A percentile compares a stretch with the other conserved stretches of the same genome.
Conservation (phyloP, 441 rosid species). For the Gossypium trilobum region DNA sequence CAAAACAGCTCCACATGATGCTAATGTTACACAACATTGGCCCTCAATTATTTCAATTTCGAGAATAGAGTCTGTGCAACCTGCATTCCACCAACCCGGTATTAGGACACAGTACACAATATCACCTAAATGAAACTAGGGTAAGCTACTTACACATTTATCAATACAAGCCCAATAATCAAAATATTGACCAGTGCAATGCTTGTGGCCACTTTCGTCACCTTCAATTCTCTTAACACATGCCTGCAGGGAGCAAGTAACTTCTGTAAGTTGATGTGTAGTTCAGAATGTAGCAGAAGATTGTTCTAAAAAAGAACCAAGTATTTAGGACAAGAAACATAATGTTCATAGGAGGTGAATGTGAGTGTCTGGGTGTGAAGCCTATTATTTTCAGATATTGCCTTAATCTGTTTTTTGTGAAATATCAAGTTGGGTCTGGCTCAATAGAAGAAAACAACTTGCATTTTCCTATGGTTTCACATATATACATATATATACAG, state of each 20-base stretch:
- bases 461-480: background rate
- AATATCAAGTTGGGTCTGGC: background rate
- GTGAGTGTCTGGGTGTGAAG: background rate
- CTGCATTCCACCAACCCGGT: conserved; percentile 27
- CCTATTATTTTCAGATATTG: background rate
- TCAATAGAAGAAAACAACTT: conserved; percentile 1
- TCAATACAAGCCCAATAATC: conserved; percentile 64
- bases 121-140: background rate
- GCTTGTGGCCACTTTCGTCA: conserved; percentile 62
- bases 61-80: conserved; percentile 44
- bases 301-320: background rate
- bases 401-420: background rate
- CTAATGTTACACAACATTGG: background rate
- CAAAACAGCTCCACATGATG: background rate
- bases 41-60: conserved; percentile 35
- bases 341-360: background rate
- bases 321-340: background rate
- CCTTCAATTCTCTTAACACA: conserved; percentile 60
- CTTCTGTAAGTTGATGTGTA: background rate
- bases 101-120: background rate
- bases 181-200: conserved; percentile 75
- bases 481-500: no score
- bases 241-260: conserved; percentile 29
- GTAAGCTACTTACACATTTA: conserved; percentile 54
- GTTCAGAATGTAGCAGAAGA: background rate